These are phyloP conservation scores for Fraxinus floribunda DNA, from an alignment of 305 asterid genomes.

Conservation along the genomic window DNA sequence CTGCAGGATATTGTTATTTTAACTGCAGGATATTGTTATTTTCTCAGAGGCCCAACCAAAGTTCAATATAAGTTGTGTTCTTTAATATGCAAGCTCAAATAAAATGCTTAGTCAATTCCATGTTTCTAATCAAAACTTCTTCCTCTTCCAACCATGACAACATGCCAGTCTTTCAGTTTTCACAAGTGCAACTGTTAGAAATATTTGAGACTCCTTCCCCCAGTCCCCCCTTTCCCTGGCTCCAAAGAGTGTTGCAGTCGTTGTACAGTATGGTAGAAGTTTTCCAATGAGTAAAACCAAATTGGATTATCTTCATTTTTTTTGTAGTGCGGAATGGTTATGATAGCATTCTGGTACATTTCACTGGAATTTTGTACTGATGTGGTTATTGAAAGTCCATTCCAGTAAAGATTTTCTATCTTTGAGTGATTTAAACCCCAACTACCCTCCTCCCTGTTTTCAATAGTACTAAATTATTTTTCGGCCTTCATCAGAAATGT, in stretches of 20 bases:
- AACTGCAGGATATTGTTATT: neutral
- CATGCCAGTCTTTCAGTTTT: neutral
- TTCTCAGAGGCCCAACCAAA: neutral
- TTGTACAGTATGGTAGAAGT: neutral
- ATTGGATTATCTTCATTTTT: neutral
- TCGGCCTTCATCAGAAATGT: neutral
- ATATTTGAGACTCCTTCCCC: neutral
- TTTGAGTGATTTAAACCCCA: neutral
- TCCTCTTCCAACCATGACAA: neutral
- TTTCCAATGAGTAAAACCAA: neutral
- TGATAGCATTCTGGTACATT: neutral
- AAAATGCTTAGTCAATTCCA: neutral
- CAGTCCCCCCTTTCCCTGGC: neutral
- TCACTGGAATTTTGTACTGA: neutral
- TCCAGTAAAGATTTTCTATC: neutral
- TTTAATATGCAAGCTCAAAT: neutral
- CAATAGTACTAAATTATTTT: neutral
- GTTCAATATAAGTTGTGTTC: neutral
- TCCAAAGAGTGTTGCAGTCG: neutral
- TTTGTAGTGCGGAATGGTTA: neutral
- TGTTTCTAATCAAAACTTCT: neutral
- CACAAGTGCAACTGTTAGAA: neutral
- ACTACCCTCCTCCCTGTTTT: neutral
- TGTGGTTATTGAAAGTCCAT: neutral
- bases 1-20: neutral